Percentiles rank a stretch among this genome's conserved stretches.
phyloP scores from a whole-genome alignment of 495 filamentous ascomycete genomes.

The Neurospora tetraspora region DNA sequence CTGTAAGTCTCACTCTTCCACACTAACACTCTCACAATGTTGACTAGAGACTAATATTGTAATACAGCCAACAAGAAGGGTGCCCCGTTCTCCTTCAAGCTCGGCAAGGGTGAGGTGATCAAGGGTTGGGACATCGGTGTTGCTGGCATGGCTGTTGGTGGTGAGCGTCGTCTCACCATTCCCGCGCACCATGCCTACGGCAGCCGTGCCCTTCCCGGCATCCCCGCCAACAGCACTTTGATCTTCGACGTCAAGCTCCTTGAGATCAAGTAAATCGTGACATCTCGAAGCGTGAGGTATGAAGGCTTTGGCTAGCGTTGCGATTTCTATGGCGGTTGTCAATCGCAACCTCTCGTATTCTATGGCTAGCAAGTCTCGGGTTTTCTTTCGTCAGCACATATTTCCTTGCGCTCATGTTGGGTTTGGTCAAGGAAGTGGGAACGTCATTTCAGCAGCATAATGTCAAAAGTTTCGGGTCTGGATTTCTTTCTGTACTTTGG shows the following conservation, averaged over 20 bases:
- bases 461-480: not conserved
- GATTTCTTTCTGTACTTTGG: not conserved
- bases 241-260: slow-evolving; percentile 89
- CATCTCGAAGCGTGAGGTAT: not conserved
- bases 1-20: slow-evolving; percentile 41
- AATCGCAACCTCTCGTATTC: not conserved
- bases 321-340: not conserved
- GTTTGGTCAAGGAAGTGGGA: not conserved
- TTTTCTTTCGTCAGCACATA: not conserved
- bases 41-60: slow-evolving; percentile 20
- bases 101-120: slow-evolving; percentile 91
- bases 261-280: slow-evolving; percentile 45
- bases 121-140: slow-evolving; percentile 97
- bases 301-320: not conserved
- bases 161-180: slow-evolving; percentile 84
- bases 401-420: not conserved
- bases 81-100: slow-evolving; percentile 88
- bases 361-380: not conserved
- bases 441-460: not conserved
- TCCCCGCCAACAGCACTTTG: slow-evolving; percentile 82
- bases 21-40: slow-evolving; percentile 2
- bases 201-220: slow-evolving; percentile 63
- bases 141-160: slow-evolving; percentile 81
- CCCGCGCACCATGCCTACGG: slow-evolving; percentile 82
- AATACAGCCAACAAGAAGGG: slow-evolving; percentile 86